Percentiles rank a stretch among this genome's conserved stretches.
Conservation (phyloP, 805 yeast species). For the Hanseniaspora pseudoguilliermondii region DNA sequence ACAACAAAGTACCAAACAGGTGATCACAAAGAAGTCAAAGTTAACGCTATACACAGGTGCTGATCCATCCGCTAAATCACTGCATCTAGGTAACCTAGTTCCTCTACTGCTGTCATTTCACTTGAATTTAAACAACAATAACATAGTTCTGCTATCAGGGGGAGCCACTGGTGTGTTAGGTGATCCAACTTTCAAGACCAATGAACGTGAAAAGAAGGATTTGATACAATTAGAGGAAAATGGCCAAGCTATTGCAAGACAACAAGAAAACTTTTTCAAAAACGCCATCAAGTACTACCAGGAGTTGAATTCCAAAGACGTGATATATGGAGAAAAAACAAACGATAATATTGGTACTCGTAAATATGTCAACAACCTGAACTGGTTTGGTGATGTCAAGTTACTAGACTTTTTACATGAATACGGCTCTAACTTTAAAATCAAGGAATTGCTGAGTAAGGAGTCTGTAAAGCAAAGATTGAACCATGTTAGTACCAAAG, state of each 20-base stretch:
- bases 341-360: constrained; percentile 27
- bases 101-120: constrained; percentile 80
- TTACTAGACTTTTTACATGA: constrained; percentile 66
- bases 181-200: constrained; percentile 83
- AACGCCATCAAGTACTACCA: constrained; percentile 53
- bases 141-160: constrained; percentile 72
- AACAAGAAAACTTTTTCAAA: constrained; percentile 47
- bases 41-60: constrained; percentile 70
- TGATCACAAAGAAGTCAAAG: constrained; percentile 22
- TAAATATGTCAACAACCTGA: constrained; percentile 46
- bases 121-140: constrained; percentile 73
- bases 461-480: constrained; percentile 75
- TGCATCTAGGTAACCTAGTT: constrained; percentile 81
- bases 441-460: constrained; percentile 75
- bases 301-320: constrained; percentile 28
- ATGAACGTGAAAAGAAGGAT: constrained; percentile 58
- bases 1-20: constrained; percentile 19
- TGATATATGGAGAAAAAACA: constrained; percentile 1
- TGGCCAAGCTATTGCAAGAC: constrained; percentile 45
- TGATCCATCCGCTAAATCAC: constrained; percentile 82
- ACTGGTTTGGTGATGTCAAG: constrained; percentile 75
- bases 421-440: constrained; percentile 68
- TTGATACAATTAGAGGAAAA: constrained; percentile 41
- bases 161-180: constrained; percentile 96
- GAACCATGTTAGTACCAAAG: constrained; percentile 25